Evolutionary conservation across 164 flowering plant genomes (phyloP), one percentile per base, ranked within the genome.

Genomic region (Macadamia tetraphylla): DNA sequence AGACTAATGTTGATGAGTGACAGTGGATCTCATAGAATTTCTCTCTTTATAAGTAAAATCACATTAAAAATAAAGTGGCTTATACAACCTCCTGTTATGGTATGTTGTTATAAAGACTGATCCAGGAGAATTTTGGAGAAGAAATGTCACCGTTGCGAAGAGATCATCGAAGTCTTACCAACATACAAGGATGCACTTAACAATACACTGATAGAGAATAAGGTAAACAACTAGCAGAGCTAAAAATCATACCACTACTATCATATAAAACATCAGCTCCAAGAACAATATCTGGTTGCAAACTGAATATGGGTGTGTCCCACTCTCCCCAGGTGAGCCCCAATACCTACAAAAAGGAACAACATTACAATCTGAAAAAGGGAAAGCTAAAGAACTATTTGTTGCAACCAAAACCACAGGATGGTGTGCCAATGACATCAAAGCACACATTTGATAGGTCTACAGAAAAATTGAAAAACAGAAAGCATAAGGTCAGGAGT

Each of bases 241-340:
- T 49, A 55, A 29, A 6, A 73, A 29, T 61, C 70, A 63, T 78
- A 94, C 98, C 97, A 67, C 74, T 82, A 40, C 91, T 32, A 56
- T 91, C 96, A 62, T 94, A 94, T 68, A 94, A 73, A 9, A 94
- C 96, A 86, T 94, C 98, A 60, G 96, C 98, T 71, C 97, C 98
- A 67, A 94, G 89, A 52, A 94, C 80, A 69, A 94, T 75, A 12
- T 80, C 79, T 6, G 98, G 97, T 49, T 65, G 68, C 68, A 91
- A 78, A 68, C 59, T 70, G 74, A 91, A 88, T 23, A 86, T 68
- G 40, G 83, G 73, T 63, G 66, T 83, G 76, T 90, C 96, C 97
- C 97, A 94, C 23, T 90, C 82, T 60, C 98, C 98, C 97, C 96
- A 94, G 18, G 87, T 90, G 62, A 94, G 81, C 42, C 98, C 97